These are phyloP conservation scores for Talaromyces islandicus DNA, from an alignment of 2,329 filamentous ascomycete genomes.

Conservation along the genomic window DNA sequence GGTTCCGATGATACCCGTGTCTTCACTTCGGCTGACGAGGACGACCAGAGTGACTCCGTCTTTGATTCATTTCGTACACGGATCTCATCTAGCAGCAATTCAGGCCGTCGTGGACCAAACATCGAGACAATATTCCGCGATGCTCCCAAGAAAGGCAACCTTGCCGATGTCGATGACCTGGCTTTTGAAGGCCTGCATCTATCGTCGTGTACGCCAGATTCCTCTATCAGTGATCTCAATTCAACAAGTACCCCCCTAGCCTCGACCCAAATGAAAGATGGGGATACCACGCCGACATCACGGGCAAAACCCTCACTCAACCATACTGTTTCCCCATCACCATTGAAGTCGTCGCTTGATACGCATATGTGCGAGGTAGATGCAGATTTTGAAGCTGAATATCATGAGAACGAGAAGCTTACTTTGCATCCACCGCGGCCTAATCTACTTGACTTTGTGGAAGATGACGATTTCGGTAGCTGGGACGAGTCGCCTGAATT, in stretches of 20 bases:
- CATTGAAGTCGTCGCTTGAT: background rate
- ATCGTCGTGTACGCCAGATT: slow-evolving; percentile 19
- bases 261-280: slow-evolving; percentile 4
- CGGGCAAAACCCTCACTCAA: background rate
- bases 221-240: slow-evolving; percentile 17
- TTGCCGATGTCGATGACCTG: slow-evolving; percentile 43
- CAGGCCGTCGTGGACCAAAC: slow-evolving; percentile 49
- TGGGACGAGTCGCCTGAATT: slow-evolving; percentile 5
- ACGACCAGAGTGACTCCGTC: slow-evolving; percentile 57
- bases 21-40: slow-evolving; percentile 54
- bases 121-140: slow-evolving; percentile 62
- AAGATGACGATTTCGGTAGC: background rate
- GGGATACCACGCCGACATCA: slow-evolving; percentile 7
- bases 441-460: background rate
- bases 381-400: background rate
- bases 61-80: slow-evolving; percentile 60
- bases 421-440: background rate
- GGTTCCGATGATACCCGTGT: slow-evolving; percentile 57
- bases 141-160: slow-evolving; percentile 39
- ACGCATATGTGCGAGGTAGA: background rate
- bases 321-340: background rate
- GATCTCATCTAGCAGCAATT: slow-evolving; percentile 48
- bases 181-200: slow-evolving; percentile 42
- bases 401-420: background rate
- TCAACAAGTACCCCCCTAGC: slow-evolving; percentile 10